Base-by-base conservation (phyloP, 306 rosid genomes). In the Potentilla sterilis region DNA sequence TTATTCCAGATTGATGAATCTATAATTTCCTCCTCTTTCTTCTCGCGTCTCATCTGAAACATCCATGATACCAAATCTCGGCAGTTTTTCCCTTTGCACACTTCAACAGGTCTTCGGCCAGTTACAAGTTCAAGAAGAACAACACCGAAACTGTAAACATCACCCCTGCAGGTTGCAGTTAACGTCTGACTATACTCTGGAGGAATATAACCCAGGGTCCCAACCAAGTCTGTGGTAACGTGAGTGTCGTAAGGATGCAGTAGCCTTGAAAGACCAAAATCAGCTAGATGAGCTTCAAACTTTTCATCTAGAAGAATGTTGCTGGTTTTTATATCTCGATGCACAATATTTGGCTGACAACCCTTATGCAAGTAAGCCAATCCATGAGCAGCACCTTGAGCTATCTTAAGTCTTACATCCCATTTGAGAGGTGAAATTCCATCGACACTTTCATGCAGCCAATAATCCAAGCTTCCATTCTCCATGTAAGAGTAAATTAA, bases 71-170 rank as follows among this genome's bases (percentile, higher is more conserved):
- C 91, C 73, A 89, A 72, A 75, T 91, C 85, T 80, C 97, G 77
- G 86, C 91, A 85, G 54, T 81, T 86, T 77, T 91, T 89, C n/a
- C 92, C 89, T 79, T 83, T 89, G 79, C 86, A 83, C 62, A 91
- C 92, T 80, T 91, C 95, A 5, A 91, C 88, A 2, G 95, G 95
- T 87, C 97, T 86, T 76, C 88, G 82, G 22, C 91, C 83, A 0
- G 97, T 91, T 40, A 89, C 86, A 77, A 91, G 92, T 85, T 91
- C 95, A 1, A 91, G 88, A 80, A 91, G 92, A 73, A 91, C 97
- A n/a, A 91, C 94, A 0, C 97, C 97, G 1, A 87, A 89, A 82
- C 97, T 89, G 54, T 86, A 91, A 63, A 91, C 94, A 77, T 91
- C 97, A 0, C 97, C 97, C 64, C 91, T 81, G 80, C 84, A 87